Conservation (phyloP, 495 filamentous ascomycete species). For the Beverwykella pulmonaria region DNA sequence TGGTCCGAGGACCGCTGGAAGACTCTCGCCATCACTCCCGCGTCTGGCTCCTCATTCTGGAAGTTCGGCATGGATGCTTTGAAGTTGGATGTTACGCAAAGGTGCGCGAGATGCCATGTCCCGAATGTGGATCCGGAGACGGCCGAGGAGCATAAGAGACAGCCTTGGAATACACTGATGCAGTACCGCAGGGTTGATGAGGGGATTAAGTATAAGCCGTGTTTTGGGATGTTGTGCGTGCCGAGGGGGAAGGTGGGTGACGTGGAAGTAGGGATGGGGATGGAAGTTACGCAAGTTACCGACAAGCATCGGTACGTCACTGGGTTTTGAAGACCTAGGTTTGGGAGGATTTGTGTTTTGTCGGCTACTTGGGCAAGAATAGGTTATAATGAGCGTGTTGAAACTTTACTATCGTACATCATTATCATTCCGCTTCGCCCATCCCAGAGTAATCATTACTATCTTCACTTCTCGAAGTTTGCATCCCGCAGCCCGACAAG, state of each 20-base stretch:
- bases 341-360: too few relatives aligned
- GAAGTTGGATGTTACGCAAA: slow-evolving; percentile 42
- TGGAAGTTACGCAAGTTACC: slow-evolving; percentile 58
- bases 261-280: slow-evolving; percentile 56
- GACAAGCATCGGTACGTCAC: slow-evolving; percentile 36
- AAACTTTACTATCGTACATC: too few relatives aligned
- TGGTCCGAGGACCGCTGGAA: slow-evolving; percentile 52
- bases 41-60: background rate
- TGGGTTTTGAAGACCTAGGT: background rate
- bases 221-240: slow-evolving; percentile 51
- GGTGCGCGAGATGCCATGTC: slow-evolving; percentile 48
- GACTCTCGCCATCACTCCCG: slow-evolving; percentile 35
- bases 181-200: slow-evolving; percentile 47
- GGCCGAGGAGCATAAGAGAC: slow-evolving; percentile 45
- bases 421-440: too few relatives aligned
- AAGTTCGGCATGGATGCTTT: slow-evolving; percentile 5
- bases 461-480: too few relatives aligned
- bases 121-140: slow-evolving; percentile 51
- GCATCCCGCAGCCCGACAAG: too few relatives aligned
- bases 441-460: too few relatives aligned
- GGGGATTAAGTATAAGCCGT: slow-evolving; percentile 48
- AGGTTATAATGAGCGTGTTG: too few relatives aligned
- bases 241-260: slow-evolving; percentile 49
- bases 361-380: background rate
- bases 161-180: slow-evolving; percentile 50